phyloP scores from a whole-genome alignment of 2,329 filamentous ascomycete species.

The Trichophyton benhamiae region DNA sequence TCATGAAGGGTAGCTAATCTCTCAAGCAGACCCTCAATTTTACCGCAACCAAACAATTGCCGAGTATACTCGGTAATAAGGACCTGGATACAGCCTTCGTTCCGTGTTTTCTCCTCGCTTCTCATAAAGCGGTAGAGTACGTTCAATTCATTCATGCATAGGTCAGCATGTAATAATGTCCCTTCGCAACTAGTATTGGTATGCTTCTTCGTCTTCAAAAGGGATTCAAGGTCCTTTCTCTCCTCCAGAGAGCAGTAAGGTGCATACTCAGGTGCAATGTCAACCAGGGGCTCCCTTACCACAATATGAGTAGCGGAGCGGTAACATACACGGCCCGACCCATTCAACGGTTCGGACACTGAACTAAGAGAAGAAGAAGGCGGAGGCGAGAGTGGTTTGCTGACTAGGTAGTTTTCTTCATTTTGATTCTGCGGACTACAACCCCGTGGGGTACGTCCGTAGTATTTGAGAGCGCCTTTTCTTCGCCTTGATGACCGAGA shows the following conservation, averaged over 20 bases:
- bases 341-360: background rate
- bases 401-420: background rate
- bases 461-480: background rate
- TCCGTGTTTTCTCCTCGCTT: background rate
- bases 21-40: background rate
- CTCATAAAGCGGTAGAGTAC: conserved; percentile 15
- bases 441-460: background rate
- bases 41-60: background rate
- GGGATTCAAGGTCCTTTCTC: background rate
- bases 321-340: background rate
- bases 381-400: background rate
- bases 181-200: background rate
- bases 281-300: background rate
- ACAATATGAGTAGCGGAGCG: background rate
- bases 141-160: conserved; percentile 17
- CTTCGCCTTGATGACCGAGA: background rate
- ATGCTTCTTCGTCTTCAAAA: background rate
- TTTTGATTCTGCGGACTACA: background rate
- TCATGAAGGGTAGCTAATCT: background rate
- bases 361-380: background rate
- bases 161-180: conserved; percentile 19
- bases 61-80: background rate
- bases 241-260: background rate
- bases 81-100: conserved; percentile 16
- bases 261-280: background rate